A percentile compares a stretch with the other conserved stretches of the same genome.
Evolutionary conservation across 2,329 filamentous ascomycete species (phyloP).

Genomic region (Arthrobotrys conoides): DNA sequence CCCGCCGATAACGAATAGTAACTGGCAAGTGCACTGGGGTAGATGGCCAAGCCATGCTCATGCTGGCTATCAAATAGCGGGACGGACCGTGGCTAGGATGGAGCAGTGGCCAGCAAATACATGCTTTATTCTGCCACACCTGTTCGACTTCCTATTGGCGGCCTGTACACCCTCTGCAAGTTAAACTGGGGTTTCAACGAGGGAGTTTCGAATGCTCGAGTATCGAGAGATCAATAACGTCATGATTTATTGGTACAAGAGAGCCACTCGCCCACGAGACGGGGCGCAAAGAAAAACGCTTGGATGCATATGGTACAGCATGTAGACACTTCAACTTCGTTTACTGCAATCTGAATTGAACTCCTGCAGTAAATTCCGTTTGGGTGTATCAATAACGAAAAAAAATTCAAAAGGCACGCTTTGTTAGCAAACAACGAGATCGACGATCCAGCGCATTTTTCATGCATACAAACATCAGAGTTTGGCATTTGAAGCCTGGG

Average conservation of each 20-base stretch:
- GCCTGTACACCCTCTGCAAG: not conserved
- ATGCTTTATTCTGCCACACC: conserved; percentile 47
- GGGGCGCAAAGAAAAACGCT: conserved; percentile 11
- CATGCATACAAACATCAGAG: conserved; percentile 1
- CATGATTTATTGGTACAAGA: conserved; percentile 40
- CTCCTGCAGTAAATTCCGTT: conserved; percentile 22
- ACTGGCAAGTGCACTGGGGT: conserved; percentile 5
- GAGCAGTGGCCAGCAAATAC: conserved; percentile 45
- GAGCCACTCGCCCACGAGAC: conserved; percentile 16
- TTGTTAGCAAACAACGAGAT: conserved; percentile 31
- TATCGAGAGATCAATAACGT: conserved; percentile 48
- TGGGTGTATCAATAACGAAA: conserved; percentile 18
- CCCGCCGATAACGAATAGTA: conserved; percentile 24
- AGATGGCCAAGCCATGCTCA: conserved; percentile 14
- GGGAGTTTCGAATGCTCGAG: conserved; percentile 9
- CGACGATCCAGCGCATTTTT: conserved; percentile 18
- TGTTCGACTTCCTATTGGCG: conserved; percentile 51
- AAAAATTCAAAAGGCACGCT: conserved; percentile 8
- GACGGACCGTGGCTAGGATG: conserved; percentile 57
- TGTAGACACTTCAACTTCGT: conserved; percentile 8
- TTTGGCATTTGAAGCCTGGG: conserved; percentile 4
- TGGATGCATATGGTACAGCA: conserved; percentile 11
- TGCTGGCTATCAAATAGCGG: conserved; percentile 48
- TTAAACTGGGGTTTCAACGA: conserved; percentile 18
- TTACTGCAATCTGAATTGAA: conserved; percentile 2